Evolutionary conservation across 2,329 filamentous ascomycete species (phyloP).

Genomic region (Penicillium sp.): DNA sequence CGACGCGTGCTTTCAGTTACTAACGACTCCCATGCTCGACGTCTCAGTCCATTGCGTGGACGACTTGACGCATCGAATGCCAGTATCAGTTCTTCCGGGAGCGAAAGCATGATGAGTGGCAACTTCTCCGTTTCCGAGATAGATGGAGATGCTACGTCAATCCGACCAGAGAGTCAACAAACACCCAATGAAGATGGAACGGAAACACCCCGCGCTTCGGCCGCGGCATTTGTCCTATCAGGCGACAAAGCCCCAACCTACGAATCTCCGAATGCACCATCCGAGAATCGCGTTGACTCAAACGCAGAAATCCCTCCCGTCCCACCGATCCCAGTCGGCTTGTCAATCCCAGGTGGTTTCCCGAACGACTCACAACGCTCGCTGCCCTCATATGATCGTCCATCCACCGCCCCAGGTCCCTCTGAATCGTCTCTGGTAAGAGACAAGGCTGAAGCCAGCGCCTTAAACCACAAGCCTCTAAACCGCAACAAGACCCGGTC

Average conservation of each 20-base stretch:
- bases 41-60: conserved; percentile 38
- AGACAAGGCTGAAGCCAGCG: conserved; percentile 15
- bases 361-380: conserved; percentile 33
- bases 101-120: conserved; percentile 40
- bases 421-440: conserved; percentile 19
- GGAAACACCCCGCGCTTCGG: conserved; percentile 28
- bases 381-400: conserved; percentile 22
- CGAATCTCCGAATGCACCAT: conserved; percentile 7
- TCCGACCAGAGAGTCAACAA: conserved; percentile 21
- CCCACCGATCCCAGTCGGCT: conserved; percentile 37
- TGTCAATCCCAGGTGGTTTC: conserved; percentile 38
- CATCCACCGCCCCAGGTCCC: conserved; percentile 27
- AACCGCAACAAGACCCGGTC: conserved; percentile 31
- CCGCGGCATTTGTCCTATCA: conserved; percentile 15
- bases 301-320: conserved; percentile 38
- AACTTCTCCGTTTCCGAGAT: conserved; percentile 32
- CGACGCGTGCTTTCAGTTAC: conserved; percentile 41
- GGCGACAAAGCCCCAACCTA: conserved; percentile 9
- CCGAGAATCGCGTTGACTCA: conserved; percentile 11
- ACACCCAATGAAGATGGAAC: conserved; percentile 23
- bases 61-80: conserved; percentile 27
- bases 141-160: conserved; percentile 22
- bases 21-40: conserved; percentile 28
- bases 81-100: conserved; percentile 35
- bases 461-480: conserved; percentile 22